These are phyloP conservation scores for Pythium insidiosum DNA, from an alignment of 352 stramenopile genomes.

Conservation along the genomic window DNA sequence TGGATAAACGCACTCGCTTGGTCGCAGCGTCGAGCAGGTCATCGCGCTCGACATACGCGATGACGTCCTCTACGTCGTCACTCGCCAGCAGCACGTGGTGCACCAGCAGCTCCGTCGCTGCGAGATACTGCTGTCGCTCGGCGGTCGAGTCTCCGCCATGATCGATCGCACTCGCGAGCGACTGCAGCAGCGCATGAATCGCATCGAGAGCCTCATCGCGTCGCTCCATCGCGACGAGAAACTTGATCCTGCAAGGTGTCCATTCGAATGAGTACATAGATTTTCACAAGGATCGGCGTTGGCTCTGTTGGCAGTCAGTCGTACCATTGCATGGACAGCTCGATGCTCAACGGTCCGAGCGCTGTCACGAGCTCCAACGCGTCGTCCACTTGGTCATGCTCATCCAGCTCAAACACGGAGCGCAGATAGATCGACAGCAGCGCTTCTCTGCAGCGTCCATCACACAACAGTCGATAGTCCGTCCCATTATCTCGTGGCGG, in stretches of 20 bases:
- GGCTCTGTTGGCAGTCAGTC: constrained; percentile 2
- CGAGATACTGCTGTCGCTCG: neutral
- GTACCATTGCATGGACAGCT: constrained; percentile 36
- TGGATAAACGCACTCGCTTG: constrained; percentile 40
- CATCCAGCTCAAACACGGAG: constrained; percentile 47
- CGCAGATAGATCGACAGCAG: constrained; percentile 62
- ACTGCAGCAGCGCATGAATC: constrained; percentile 18
- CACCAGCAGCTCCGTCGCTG: constrained; percentile 30
- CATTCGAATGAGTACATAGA: neutral
- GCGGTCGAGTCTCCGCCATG: neutral
- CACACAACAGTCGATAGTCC: neutral
- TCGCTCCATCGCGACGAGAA: constrained; percentile 54
- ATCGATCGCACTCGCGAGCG: constrained; percentile 4
- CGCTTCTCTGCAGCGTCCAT: constrained; percentile 28
- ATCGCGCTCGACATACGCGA: constrained; percentile 40
- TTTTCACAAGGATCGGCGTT: neutral
- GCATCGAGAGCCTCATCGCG: constrained; percentile 18
- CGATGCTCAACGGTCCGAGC: constrained; percentile 33
- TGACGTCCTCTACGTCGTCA: constrained; percentile 32
- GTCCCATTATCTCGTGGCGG: too few relatives aligned
- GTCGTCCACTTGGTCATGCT: constrained; percentile 47
- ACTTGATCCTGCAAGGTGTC: constrained; percentile 30
- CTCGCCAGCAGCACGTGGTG: constrained; percentile 38
- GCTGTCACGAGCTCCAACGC: constrained; percentile 25
- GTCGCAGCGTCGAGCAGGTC: constrained; percentile 29